Evolutionary conservation across 176 grass and related monocot species (phyloP).

Genomic region (Canna indica): DNA sequence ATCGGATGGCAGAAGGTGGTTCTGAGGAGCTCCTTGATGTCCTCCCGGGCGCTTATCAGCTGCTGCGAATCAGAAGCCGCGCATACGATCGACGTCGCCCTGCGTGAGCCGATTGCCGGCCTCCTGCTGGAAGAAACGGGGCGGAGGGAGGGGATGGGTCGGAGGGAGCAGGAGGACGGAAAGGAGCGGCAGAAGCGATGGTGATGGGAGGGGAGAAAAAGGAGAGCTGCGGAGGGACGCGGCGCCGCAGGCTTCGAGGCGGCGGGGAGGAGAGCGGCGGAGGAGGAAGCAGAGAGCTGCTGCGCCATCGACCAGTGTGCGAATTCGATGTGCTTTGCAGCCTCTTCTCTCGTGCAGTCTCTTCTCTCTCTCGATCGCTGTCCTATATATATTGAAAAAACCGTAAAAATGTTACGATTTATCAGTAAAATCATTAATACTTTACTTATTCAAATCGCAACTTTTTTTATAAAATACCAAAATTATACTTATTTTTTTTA

Average conservation of each 20-base stretch:
- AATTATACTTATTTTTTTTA: no score
- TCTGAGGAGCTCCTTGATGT: slow-evolving; percentile 72
- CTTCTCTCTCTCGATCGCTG: no score
- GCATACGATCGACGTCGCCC: slow-evolving; percentile 23
- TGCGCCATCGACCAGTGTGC: slow-evolving; percentile 38
- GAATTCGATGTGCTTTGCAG: not conserved
- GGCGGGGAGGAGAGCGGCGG: slow-evolving; percentile 27
- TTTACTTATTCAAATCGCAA: no score
- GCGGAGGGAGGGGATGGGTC: slow-evolving; percentile 24
- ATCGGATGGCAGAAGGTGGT: slow-evolving; percentile 75
- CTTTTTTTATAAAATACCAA: no score
- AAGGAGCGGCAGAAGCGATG: slow-evolving; percentile 13
- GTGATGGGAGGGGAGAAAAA: slow-evolving; percentile 20
- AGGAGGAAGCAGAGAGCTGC: slow-evolving; percentile 38
- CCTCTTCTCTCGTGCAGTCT: not conserved
- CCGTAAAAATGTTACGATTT: no score
- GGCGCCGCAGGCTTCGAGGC: not conserved
- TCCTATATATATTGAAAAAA: no score
- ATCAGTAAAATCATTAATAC: no score
- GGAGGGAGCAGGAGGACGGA: slow-evolving; percentile 13
- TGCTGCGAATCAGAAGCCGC: slow-evolving; percentile 47
- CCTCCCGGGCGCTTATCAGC: slow-evolving; percentile 63
- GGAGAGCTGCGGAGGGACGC: slow-evolving; percentile 13
- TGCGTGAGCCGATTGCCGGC: slow-evolving; percentile 15
- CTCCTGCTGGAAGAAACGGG: slow-evolving; percentile 11